Evolutionary conservation across 441 rosid species (phyloP), one percentile per base, ranked within the genome.

Genomic region (Pelargonium cotyledonis): DNA sequence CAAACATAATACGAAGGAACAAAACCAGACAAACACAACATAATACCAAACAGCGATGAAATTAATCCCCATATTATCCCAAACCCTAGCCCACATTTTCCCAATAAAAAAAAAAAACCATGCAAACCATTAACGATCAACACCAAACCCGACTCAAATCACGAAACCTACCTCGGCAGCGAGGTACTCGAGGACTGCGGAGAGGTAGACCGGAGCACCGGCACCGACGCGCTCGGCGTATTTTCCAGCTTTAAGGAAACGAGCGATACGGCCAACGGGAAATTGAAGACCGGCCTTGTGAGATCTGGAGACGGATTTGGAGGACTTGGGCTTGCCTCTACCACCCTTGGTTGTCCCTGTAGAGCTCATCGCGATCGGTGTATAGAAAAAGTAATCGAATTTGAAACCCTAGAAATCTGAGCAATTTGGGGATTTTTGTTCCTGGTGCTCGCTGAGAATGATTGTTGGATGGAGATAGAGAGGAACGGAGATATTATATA

Each of bases 221-320:
- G 98, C 98, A 8, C 98, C 98, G 5, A 92, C 97, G 8, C 98
- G 96, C 66, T 90, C 98, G 41, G 98, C 98, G 66, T 92, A 92
- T 80, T 92, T 92, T 8, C 98, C 98, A 64, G 96, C 98, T 83
- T 92, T 92, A 63, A 92, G 85, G 80, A 92, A 92, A 7, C 98
- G 82, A 23, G 96, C 98, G 55, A 90, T 90, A 84, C 94, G 97
- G 71, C 98, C 98, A 0, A 92, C 97, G 1, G 98, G 97, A 8
- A 90, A 92, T 80, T 92, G 97, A 70, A 90, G 86, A 4, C 97
- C 98, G 3, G 97, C 98, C 79, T 92, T 92, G 81, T 72, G 75
- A 23, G 86, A 83, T 49, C 80, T 72, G 35, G 83, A 75, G 5
- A 81, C 75, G 14, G 87, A 65, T 53, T 81, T 84, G 21, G 76